Evolutionary conservation across 1,284 basidiomycete genomes (phyloP).

Genomic region (Pseudozyma sp.): DNA sequence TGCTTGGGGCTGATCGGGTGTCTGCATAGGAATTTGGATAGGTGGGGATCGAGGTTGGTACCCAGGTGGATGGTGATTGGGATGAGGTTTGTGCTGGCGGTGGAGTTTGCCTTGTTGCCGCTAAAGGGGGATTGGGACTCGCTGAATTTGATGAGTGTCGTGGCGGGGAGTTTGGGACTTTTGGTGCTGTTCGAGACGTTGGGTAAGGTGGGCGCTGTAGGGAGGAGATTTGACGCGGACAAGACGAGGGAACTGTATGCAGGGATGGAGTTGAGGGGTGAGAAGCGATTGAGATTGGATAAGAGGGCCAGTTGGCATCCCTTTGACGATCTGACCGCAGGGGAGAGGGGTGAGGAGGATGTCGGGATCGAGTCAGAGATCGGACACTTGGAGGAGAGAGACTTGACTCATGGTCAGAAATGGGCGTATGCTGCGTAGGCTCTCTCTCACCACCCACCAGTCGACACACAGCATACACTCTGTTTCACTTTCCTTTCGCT

Average conservation of each 20-base stretch:
- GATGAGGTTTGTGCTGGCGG: slow-evolving; percentile 45
- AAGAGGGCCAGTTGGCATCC: slow-evolving; percentile 59
- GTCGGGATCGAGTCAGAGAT: slow-evolving; percentile 66
- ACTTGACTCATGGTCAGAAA: slow-evolving; percentile 54
- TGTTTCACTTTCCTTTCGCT: slow-evolving; percentile 12
- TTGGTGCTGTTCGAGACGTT: slow-evolving; percentile 63
- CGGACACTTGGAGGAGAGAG: slow-evolving; percentile 61
- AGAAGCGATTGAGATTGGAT: slow-evolving; percentile 31
- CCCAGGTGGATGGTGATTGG: slow-evolving; percentile 55
- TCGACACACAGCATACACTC: background rate
- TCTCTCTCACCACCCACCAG: too few relatives aligned
- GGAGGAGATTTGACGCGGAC: slow-evolving; percentile 50
- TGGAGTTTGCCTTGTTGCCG: slow-evolving; percentile 54
- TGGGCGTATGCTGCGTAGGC: slow-evolving; percentile 58
- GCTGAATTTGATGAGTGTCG: slow-evolving; percentile 47
- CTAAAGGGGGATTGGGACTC: slow-evolving; percentile 52
- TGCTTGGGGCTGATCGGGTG: slow-evolving; percentile 59
- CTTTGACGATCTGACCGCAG: slow-evolving; percentile 63
- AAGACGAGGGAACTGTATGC: slow-evolving; percentile 45
- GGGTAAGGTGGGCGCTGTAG: slow-evolving; percentile 64
- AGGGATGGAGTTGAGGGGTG: slow-evolving; percentile 19
- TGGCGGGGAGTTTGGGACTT: slow-evolving; percentile 41
- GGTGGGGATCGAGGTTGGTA: slow-evolving; percentile 43
- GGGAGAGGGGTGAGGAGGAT: slow-evolving; percentile 65
- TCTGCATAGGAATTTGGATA: slow-evolving; percentile 62